Conservation (phyloP, 495 filamentous ascomycete species). For the Penicillium bovifimosum region DNA sequence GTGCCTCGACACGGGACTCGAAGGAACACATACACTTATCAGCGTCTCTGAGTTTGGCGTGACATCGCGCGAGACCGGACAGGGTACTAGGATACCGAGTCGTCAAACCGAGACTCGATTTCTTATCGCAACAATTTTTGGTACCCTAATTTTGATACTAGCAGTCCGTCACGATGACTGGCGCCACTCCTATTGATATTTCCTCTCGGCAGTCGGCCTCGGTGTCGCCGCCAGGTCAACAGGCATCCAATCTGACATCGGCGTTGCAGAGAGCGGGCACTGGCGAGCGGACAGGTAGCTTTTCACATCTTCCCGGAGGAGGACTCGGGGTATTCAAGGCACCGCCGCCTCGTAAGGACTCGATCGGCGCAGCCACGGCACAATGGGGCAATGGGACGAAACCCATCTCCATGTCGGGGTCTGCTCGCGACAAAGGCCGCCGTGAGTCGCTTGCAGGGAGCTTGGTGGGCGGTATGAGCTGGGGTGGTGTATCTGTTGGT, state of each 20-base stretch:
- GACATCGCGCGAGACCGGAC: constrained; percentile 36
- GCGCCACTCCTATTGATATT: constrained; percentile 61
- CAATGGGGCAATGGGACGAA: constrained; percentile 70
- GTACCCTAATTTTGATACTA: not conserved
- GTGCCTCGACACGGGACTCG: constrained; percentile 38
- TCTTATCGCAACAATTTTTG: not conserved
- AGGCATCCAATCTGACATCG: constrained; percentile 58
- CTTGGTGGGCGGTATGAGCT: constrained; percentile 90
- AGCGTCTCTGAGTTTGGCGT: constrained; percentile 40
- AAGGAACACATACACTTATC: constrained; percentile 28
- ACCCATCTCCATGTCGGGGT: constrained; percentile 77
- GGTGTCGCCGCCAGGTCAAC: constrained; percentile 54
- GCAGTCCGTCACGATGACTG: constrained; percentile 41
- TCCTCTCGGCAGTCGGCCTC: constrained; percentile 54
- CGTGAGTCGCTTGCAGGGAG: constrained; percentile 85
- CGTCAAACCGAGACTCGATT: not conserved
- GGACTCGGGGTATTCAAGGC: constrained; percentile 57
- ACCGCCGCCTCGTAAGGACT: constrained; percentile 58
- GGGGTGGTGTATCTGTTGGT: constrained; percentile 92
- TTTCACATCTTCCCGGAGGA: constrained; percentile 39
- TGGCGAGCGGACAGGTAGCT: constrained; percentile 37
- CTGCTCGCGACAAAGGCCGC: constrained; percentile 67
- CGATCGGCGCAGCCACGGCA: constrained; percentile 51
- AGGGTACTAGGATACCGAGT: constrained; percentile 30
- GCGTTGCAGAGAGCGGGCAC: constrained; percentile 48